Evolutionary conservation across 2,329 filamentous ascomycete species (phyloP), one percentile per base, ranked within the genome.

Genomic region (Colletotrichum sp.): DNA sequence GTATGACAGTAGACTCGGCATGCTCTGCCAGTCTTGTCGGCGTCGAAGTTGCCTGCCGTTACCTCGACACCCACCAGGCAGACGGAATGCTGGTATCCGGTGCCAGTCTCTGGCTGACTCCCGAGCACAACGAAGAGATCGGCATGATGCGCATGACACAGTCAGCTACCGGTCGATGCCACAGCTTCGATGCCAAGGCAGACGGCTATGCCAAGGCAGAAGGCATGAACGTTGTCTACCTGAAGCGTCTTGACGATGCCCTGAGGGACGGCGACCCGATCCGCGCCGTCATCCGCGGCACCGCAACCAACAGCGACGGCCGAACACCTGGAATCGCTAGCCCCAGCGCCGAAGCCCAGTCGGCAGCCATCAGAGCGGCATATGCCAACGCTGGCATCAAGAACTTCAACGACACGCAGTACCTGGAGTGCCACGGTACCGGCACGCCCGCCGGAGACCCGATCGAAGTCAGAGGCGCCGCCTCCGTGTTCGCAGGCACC

Each of bases 21-120:
- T 93, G 91, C 80, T 91, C 89, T n/a, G 88, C 87, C 9, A 89
- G 88, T 66, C 83, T 92, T n/a, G 87, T 91, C 5, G 87, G 88
- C 0, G 84, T 92, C 3, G 88, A 92, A 76, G 81, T 89, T 55
- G 90, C 89, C 6, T 80, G 81, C 16, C 81, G 81, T 18, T 78
- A 70, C 10, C 73, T 86, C 2, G 28, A 67, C 10, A 39, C 28
- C 6, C 9, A 24, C 21, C 71, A 77, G 52, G 75, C 71, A n/a
- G 71, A 77, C 16, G 75, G 64, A 15, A 68, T 71, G 66, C 21
- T 77, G 18, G 71, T 75, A 3, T 62, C 21, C 9, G 75, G 75
- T 8, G 63, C 49, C 39, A 63, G 16, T 7, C 28, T 75, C 77
- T 82, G 83, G 26, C 73, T 85, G 12, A 57, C 52, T 16, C 52